Base-by-base conservation (phyloP, 805 yeast species). In the Starmerella khaoyaiensis region DNA sequence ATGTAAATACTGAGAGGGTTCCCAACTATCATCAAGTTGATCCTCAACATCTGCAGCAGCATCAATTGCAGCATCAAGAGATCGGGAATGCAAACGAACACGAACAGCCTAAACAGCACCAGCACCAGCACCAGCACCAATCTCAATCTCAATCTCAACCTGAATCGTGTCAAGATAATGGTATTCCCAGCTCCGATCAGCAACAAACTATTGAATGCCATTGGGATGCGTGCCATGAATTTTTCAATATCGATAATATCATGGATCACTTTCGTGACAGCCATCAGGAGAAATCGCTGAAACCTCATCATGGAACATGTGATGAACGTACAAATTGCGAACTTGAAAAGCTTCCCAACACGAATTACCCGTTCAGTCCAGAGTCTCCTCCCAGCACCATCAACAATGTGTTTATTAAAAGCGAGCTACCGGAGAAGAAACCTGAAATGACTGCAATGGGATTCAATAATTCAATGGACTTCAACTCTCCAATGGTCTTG, bases 171-270 rank as follows among this genome's bases (percentile, higher is more conserved):
- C n/a, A n/a, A n/a, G n/a, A n/a, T n/a, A n/a, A n/a, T n/a, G 32
- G 21, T 18, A 26, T 18, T 25, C n/a, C 24, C 9, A 31, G 25
- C 5, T 14, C 26, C 7, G 23, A 21, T 16, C 26, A 16, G 6
- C 33, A 18, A 4, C 38, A 44, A 15, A 33, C 43, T 18, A 44
- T 49, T 5, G 53, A 51, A 7, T 61, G 65, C 36, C 63, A 57
- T 36, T 61, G 65, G 65, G 65, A 60, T 35, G 50, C 62, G 3
- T 61, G 65, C 37, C 55, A 55, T 16, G 56, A 52, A 19, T 31
- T 48, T 29, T 42, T 55, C n/a, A 50, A 48, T 21, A 33, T 51
- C 1, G 55, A 51, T 39, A 40, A 43, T n/a, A 42, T 50, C 36
- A 45, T 49, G 50, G 47, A 42, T 20, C 55, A 51, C 37, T 35